Base-by-base conservation (phyloP, 2,329 filamentous ascomycete species). In the Chaetomiaceae sp. region DNA sequence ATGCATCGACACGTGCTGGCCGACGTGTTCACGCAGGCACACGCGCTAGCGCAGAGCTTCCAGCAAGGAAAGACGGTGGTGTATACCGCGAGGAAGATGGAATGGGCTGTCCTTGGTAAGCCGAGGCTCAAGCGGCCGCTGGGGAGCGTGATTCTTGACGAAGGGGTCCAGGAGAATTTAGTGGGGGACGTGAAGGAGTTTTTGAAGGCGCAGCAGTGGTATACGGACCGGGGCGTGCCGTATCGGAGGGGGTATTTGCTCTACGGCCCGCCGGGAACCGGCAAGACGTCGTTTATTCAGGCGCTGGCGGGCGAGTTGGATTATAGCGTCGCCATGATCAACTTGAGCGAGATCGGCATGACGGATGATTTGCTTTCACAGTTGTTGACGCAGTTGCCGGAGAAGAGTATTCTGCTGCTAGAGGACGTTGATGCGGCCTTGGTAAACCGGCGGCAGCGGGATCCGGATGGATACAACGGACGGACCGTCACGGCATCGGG, bases 221-320 rank as follows among this genome's bases (percentile, higher is more conserved):
- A 96, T 65, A 82, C 90, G 45, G 90, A 96, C 64, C 85, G 92
- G n/a, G 92, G 91, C 2, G 95, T 96, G 58, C 92, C 92, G 0
- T 96, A 96, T 65, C 82, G 91, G 16, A 78, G 91, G 52, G 92
- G 91, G 0, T 96, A 96, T 65, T 77, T 96, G 7, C 78, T 96
- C 0, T 90, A 94, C 64, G 91, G 91, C 0, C 90, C 91, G 4
- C 91, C 91, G 0, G 91, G 91, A 0, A 95, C 87, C 37, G 95
- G 90, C 32, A 97, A 95, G 74, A 96, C 87, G 56, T 95, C 90
- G 0, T 97, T 99, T 62, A 96, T 99, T 58, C 90, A 96, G 69
- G 91, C 94, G 0, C 74, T 99, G 37, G 94, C 94, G 0, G 92
- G 90, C n/a, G 85, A 94, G 65, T 72, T 96, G 52, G 89, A 96